phyloP scores from a whole-genome alignment of 306 rosid genomes.

The Benincasa hispida region DNA sequence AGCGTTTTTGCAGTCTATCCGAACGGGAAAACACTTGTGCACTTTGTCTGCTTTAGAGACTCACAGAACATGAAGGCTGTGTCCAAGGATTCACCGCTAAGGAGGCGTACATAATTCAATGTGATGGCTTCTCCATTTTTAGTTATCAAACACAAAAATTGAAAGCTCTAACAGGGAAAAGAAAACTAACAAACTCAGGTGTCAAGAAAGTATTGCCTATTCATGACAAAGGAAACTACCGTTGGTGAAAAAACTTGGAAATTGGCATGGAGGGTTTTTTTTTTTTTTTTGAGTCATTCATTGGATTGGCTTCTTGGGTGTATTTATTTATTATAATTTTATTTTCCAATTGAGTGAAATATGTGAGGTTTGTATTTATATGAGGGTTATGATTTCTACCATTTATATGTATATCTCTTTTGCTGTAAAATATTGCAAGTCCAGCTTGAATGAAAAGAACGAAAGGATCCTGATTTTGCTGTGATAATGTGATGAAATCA shows the following conservation, averaged over 20 bases:
- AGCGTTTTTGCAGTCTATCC: conserved; percentile 94
- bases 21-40: conserved; percentile 82
- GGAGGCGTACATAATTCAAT: conserved; percentile 30
- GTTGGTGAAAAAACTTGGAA: background rate
- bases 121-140: background rate
- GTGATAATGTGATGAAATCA: background rate
- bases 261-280: background rate
- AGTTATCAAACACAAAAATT: background rate
- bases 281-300: background rate
- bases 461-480: background rate
- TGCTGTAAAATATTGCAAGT: background rate
- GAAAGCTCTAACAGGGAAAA: background rate
- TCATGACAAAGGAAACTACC: background rate
- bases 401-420: background rate
- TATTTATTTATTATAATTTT: background rate
- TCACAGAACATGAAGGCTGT: conserved; percentile 88
- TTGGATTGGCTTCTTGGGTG: conserved; percentile 1
- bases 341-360: background rate
- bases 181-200: background rate
- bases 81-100: conserved; percentile 46
- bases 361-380: conserved; percentile 1
- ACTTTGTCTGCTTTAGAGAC: conserved; percentile 87
- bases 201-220: background rate
- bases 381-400: background rate
- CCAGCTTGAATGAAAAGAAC: background rate